These are phyloP conservation scores for Cryptococcus neoformans DNA, from an alignment of 1,284 basidiomycete genomes.

Conservation along the genomic window DNA sequence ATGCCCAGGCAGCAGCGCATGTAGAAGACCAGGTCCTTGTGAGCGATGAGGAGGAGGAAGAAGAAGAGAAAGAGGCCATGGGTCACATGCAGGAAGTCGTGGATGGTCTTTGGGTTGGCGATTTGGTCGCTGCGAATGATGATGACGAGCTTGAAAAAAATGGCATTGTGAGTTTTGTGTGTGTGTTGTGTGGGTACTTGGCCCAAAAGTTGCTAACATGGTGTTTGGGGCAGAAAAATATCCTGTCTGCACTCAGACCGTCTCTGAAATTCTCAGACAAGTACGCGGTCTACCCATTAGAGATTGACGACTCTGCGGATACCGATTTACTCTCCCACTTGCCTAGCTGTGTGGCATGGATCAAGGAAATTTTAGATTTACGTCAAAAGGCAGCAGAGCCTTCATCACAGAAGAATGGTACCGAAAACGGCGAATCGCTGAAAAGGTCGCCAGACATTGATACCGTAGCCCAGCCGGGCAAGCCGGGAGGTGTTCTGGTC, in stretches of 20 bases:
- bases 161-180: constrained; percentile 37
- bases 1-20: constrained; percentile 6
- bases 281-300: constrained; percentile 37
- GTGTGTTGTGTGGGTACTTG: not conserved
- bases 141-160: constrained; percentile 30
- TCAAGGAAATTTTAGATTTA: constrained; percentile 62
- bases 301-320: constrained; percentile 48
- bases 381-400: constrained; percentile 1
- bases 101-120: constrained; percentile 48
- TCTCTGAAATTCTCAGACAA: constrained; percentile 29
- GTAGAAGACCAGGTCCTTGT: constrained; percentile 15
- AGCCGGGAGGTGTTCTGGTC: constrained; percentile 70
- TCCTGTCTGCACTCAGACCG: constrained; percentile 43
- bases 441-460: no score
- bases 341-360: constrained; percentile 72
- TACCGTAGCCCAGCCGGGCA: constrained; percentile 45
- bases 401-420: no score
- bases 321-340: constrained; percentile 72
- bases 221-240: constrained; percentile 30
- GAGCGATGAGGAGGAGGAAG: constrained; percentile 18
- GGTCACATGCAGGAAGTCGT: constrained; percentile 45
- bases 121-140: constrained; percentile 47
- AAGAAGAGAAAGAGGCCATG: constrained; percentile 15
- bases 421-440: no score
- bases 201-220: not conserved